Conservation (phyloP, 805 yeast species). For the Spathaspora boniae region DNA sequence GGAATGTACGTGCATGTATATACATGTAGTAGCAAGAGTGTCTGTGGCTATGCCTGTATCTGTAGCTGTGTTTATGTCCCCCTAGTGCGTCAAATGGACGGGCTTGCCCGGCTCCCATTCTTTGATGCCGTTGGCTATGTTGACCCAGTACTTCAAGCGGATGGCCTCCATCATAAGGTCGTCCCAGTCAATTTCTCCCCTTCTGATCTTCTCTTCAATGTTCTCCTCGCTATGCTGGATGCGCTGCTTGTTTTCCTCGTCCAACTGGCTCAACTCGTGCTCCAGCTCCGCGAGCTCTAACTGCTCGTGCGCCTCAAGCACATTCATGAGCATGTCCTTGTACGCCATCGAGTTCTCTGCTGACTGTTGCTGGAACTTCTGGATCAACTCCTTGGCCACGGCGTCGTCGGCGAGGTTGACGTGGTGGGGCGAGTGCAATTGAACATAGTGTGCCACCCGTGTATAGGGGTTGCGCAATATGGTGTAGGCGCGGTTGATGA, state of each 20-base stretch:
- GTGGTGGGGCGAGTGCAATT: constrained; percentile 32
- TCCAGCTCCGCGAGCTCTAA: constrained; percentile 63
- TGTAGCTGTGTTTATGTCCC: constrained; percentile 1
- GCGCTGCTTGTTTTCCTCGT: constrained; percentile 54
- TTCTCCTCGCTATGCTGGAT: constrained; percentile 43
- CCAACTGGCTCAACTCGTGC: constrained; percentile 52
- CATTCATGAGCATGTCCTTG: constrained; percentile 63
- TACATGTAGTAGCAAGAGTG: too few species aligned
- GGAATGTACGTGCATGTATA: constrained; percentile 1
- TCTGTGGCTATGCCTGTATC: too few species aligned
- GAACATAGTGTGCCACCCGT: constrained; percentile 44
- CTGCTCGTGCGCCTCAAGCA: constrained; percentile 81
- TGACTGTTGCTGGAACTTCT: constrained; percentile 33
- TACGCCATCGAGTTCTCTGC: constrained; percentile 35
- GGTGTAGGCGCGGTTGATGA: constrained; percentile 74
- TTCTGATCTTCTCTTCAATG: constrained; percentile 46
- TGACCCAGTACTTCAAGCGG: constrained; percentile 78
- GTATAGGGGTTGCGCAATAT: constrained; percentile 66
- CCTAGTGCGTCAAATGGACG: constrained; percentile 58
- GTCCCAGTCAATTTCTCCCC: constrained; percentile 45
- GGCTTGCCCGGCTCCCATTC: constrained; percentile 77
- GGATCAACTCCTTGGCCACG: constrained; percentile 38
- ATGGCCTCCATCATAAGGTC: constrained; percentile 64
- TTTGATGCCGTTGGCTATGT: constrained; percentile 66
- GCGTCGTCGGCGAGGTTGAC: constrained; percentile 61